These are phyloP conservation scores for Porogramme epimiltina DNA, from an alignment of 1,284 basidiomycete genomes.

Conservation along the genomic window DNA sequence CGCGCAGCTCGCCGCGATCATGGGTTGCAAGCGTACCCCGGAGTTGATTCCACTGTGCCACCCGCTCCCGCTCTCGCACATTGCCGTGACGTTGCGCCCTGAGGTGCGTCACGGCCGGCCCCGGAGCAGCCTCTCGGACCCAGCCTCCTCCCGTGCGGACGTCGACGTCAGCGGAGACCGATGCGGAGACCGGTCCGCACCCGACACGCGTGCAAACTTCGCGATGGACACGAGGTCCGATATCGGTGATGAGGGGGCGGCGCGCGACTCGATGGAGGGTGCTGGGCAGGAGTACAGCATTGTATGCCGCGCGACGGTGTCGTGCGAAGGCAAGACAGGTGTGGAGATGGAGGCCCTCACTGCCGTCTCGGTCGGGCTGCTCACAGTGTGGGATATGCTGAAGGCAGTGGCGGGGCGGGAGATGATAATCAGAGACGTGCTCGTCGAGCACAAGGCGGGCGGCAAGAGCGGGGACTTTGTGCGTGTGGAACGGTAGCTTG, in stretches of 20 bases:
- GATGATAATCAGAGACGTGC: conserved; percentile 75
- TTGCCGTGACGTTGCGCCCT: conserved; percentile 62
- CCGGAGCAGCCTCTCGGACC: too few relatives aligned
- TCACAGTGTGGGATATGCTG: conserved; percentile 93
- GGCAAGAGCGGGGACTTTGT: conserved; percentile 74
- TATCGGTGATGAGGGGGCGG: conserved; percentile 18
- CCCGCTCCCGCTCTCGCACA: conserved; percentile 70
- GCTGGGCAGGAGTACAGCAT: conserved; percentile 48
- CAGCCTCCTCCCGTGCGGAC: too few relatives aligned
- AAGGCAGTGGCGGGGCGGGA: conserved; percentile 86
- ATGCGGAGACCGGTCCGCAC: conserved; percentile 8
- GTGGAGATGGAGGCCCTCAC: conserved; percentile 96
- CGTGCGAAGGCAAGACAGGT: conserved; percentile 80
- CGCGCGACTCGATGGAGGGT: neutral
- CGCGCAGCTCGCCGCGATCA: conserved; percentile 84
- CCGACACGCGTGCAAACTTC: conserved; percentile 14
- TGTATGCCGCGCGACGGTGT: conserved; percentile 65
- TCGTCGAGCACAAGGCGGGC: conserved; percentile 70
- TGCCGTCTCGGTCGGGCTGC: conserved; percentile 74
- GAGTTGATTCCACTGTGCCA: conserved; percentile 88
- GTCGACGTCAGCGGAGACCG: neutral
- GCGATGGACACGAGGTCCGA: conserved; percentile 19
- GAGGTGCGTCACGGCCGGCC: conserved; percentile 31
- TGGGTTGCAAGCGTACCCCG: conserved; percentile 83
- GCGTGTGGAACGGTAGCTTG: conserved; percentile 14